Evolutionary conservation across 2,329 filamentous ascomycete species (phyloP), one percentile per base, ranked within the genome.

Genomic region (Hymenoscyphus infarciens): DNA sequence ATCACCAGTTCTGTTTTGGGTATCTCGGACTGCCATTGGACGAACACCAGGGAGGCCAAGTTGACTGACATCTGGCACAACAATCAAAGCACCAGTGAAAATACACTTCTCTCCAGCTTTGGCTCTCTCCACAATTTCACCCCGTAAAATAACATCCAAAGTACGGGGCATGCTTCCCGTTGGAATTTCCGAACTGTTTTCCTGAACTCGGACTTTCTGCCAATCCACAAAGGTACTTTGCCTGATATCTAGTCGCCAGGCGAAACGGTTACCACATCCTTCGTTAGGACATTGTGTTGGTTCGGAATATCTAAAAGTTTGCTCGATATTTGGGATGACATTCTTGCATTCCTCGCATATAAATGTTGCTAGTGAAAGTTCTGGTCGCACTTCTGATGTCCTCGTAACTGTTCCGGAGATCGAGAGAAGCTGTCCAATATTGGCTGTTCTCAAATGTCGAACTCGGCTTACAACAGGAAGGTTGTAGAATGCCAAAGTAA

Each of bases 61-160:
- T 75, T 98, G 95, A 73, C 92, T 97, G 64, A 99, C 92, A 75
- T 99, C 95, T 0, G 95, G 95, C 38, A 99, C 92, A 19, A 99
- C 95, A 64, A 99, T 98, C 67, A 98, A 79, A 5, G 93, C 93
- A 67, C 95, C 95, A 0, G 94, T 98, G 76, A 99, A 99, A 72
- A 99, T 91, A 76, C 95, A 99, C 77, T 96, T 97, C 77, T 99
- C 95, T 67, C 95, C 95, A 57, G 95, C 95, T 80, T 98, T 98
- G 59, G 94, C 93, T 59, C 95, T 87, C 72, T 99, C 95, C 29
- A 99, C 95, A 80, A 99, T 97, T 75, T 99, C 95, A 72, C 95
- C 95, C 64, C 95, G 88, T 38, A 99, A 78, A 69, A 99, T 97
- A 52, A 99, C 90, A 72, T 99, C 95, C 86, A 99, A 95, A 2